Evolutionary conservation across 148 eudicot genomes (phyloP), one percentile per base, ranked within the genome.

Genomic region (Tetragonia tetragonoides): DNA sequence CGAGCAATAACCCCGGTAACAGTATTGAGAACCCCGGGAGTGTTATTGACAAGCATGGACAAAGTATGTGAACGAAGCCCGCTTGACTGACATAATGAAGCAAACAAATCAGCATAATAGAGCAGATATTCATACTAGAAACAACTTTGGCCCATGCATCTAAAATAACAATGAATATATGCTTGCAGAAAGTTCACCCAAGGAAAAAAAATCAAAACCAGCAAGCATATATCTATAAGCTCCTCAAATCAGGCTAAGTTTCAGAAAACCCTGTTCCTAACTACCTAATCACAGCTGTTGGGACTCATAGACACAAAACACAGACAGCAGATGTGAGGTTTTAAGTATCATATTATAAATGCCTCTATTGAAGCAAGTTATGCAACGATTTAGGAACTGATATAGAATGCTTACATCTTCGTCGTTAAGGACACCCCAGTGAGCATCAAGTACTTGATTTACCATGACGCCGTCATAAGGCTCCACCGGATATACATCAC

Each of bases 401-500:
- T 12, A 38, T 18, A 80, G 20, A 51, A 53, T 73, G 73, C 93
- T 92, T 89, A 94, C 98, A 90, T 94, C 98, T 78, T 85, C 92
- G 67, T 87, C 90, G 71, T 83, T 82, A 64, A 94, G 93, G 77
- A 90, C 92, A 78, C 98, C 98, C 98, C 98, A 94, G 77, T 94
- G 88, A 72, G 98, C 95, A 87, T 94, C 98, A 75, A 94, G 98
- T 76, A 94, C 90, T 86, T 87, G 87, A 86, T 87, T 84, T 66
- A 76, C 63, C 54, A 77, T 69, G 65, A 81, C 79, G 78, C 68
- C 77, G 76, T 90, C 89, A 56, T 81, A 80, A 46, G 85, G 81
- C 82, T 92, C 97, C 92, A 92, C 97, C 14, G 97, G 98, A 89
- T 94, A 94, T 63, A 94, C 98, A 85, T 94, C 98, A 75, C 97